Conservation (phyloP, 2,329 filamentous ascomycete genomes). For the Aspergillus unguis region DNA sequence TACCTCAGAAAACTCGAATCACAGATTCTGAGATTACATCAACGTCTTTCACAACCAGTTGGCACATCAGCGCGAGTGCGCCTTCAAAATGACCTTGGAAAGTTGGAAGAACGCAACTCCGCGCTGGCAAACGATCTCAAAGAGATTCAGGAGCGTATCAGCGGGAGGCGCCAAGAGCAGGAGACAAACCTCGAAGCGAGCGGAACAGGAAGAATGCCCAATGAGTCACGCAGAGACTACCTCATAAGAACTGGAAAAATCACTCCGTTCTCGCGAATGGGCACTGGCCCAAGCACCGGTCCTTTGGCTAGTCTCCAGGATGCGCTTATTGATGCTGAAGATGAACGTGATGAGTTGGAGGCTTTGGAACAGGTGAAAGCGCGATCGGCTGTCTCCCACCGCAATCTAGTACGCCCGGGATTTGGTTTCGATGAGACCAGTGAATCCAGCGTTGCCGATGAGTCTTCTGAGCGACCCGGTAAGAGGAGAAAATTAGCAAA, state of each 20-base stretch:
- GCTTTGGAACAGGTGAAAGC: slow-evolving; percentile 42
- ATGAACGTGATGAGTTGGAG: slow-evolving; percentile 56
- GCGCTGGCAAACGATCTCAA: slow-evolving; percentile 68
- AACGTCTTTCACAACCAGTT: slow-evolving; percentile 55
- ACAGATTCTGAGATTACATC: slow-evolving; percentile 60
- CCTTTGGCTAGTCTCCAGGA: slow-evolving; percentile 69
- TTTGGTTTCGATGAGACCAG: slow-evolving; percentile 56
- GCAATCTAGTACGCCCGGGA: slow-evolving; percentile 68
- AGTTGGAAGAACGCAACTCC: slow-evolving; percentile 62
- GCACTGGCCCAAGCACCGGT: slow-evolving; percentile 55
- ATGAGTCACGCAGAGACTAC: slow-evolving; percentile 82
- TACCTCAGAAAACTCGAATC: slow-evolving; percentile 55
- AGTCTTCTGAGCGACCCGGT: slow-evolving; percentile 19
- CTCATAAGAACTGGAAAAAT: slow-evolving; percentile 96
- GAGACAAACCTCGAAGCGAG: slow-evolving; percentile 45
- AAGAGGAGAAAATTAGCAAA: slow-evolving; percentile 38
- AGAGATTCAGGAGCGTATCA: slow-evolving; percentile 78
- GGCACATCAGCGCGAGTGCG: slow-evolving; percentile 50
- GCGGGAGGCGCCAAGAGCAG: slow-evolving; percentile 63
- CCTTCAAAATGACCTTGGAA: slow-evolving; percentile 57
- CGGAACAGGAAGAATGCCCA: slow-evolving; percentile 59
- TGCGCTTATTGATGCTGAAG: slow-evolving; percentile 77
- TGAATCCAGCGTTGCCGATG: slow-evolving; percentile 27
- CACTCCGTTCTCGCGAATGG: slow-evolving; percentile 84
- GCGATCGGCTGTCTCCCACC: slow-evolving; percentile 60